Evolutionary conservation across 2,329 filamentous ascomycete species (phyloP).

Genomic region (Aspergillus eucalypticola): DNA sequence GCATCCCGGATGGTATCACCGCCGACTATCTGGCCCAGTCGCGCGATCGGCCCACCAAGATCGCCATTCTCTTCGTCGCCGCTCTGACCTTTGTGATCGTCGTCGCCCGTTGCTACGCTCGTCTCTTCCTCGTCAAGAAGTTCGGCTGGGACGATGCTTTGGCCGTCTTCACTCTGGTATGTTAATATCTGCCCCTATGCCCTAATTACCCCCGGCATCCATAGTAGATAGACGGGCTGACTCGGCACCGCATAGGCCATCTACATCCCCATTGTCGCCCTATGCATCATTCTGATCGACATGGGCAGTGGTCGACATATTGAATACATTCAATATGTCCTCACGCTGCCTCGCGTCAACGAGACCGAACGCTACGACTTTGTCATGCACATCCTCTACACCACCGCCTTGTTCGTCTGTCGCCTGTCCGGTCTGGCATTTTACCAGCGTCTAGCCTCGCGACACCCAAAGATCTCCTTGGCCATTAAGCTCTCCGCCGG

Average conservation of each 20-base stretch:
- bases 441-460: slow-evolving; percentile 50
- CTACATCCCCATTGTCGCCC: slow-evolving; percentile 47
- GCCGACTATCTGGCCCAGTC: slow-evolving; percentile 31
- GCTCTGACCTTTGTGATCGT: slow-evolving; percentile 36
- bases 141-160: slow-evolving; percentile 52
- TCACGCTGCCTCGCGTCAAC: slow-evolving; percentile 44
- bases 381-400: slow-evolving; percentile 55
- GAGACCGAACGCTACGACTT: slow-evolving; percentile 53
- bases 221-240: neutral
- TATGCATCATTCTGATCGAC: slow-evolving; percentile 48
- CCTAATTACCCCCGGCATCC: slow-evolving; percentile 7
- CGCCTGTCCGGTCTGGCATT: slow-evolving; percentile 56
- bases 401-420: slow-evolving; percentile 52
- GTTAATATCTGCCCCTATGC: no score
- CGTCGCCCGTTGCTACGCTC: slow-evolving; percentile 49
- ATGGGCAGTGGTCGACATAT: slow-evolving; percentile 48
- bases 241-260: slow-evolving; percentile 20
- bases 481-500: slow-evolving; percentile 32
- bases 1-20: slow-evolving; percentile 27
- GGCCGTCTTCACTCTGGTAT: slow-evolving; percentile 51
- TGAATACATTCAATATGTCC: slow-evolving; percentile 46
- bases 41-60: slow-evolving; percentile 29
- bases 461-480: slow-evolving; percentile 28
- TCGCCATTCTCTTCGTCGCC: slow-evolving; percentile 32
- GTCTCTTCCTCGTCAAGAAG: slow-evolving; percentile 46